Base-by-base conservation (phyloP, 1,284 basidiomycete genomes). In the Heterobasidion irregulare region DNA sequence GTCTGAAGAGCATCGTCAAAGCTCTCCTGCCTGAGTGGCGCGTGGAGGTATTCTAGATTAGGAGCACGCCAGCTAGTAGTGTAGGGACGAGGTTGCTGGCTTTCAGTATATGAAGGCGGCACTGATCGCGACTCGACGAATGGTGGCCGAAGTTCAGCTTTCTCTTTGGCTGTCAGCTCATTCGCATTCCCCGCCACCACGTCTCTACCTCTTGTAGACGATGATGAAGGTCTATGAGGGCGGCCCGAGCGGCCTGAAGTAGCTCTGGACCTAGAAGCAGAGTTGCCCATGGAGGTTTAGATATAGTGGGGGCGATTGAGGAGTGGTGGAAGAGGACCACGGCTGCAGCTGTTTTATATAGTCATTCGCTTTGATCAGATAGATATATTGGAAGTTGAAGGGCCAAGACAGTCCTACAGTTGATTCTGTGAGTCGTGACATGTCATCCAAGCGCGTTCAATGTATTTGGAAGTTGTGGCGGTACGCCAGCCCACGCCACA, bases 1-100 rank as follows among this genome's bases (percentile, higher is more conserved):
- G 65, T 70, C 43, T 74, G 68, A 6, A 82, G 61, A 2, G 70
- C 74, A 55, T 78, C 66, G 59, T 80, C 77, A 19, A 64, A 59
- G 33, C 64, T 66, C 50, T 65, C 59, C 58, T 60, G 58, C 4
- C 67, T 63, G 62, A 68, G 63, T 8, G 67, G 66, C 26, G 56
- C 51, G 7, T 56, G 56, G 35, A 62, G 54, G 6, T 59, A 57
- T 32, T 59, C 56, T 36, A 49, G 49, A 57, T 59, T 15, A 62
- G 62, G 34, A 18, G 10, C 7, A 1, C 19, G 46, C n/a, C 12
- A 41, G 12, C 38, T 41, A n/a, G 12, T 10, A 41, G 38, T 12
- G 38, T n/a, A 8, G n/a, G 38, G n/a, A 26, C 26, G 26, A 26
- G 26, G 26, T 26, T 26, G 26, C 38, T 41, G 38, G 38, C 38